Base-by-base conservation (phyloP, 169 alveolate genomes). In the Cryptosporidium viatorum region DNA sequence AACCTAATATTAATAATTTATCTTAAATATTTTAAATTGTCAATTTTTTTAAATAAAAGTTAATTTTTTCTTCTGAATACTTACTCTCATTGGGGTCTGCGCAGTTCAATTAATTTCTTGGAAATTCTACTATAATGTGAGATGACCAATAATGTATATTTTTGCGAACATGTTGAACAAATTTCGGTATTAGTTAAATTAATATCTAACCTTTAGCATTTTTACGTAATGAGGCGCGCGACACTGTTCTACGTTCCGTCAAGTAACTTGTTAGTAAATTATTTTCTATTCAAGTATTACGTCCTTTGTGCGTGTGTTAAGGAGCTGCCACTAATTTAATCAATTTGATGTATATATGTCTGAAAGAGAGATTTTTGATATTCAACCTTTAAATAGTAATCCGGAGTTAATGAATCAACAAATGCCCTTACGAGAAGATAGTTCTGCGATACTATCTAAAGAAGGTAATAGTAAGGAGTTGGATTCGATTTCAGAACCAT, bases 211-310 rank as follows among this genome's bases (percentile, higher is more conserved):
- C 67, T 55, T 21, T 71, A 51, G 69, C 16, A 50, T 21, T 14
- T 52, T 29, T 71, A 73, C 86, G 86, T 73, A 73, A 73, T 9
- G 41, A 26, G 29, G 55, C 86, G 71, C 86, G 86, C 86, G 58
- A 55, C 23, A 69, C 16, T 55, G 23, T 14, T 35, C 21, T 73
- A 31, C 84, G 84, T 43, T 70, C 23, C 29, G 70, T 73, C 86
- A 73, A 73, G 86, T 73, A 73, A 73, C 70, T 73, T 23, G 71
- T 62, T 35, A 65, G 71, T 65, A 65, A 65, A n/a, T 31, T n/a
- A 65, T 18, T 33, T 33, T 65, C 50, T 65, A 23, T n/a, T 52
- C 62, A 52, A 62, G 70, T 62, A 33, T 12, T 33, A 65, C n/a
- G 18, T 31, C 69, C 21, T 59, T 33, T 65, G 71, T 29, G 71